Conservation (phyloP, 441 rosid genomes). For the Macaranga tanarius region DNA sequence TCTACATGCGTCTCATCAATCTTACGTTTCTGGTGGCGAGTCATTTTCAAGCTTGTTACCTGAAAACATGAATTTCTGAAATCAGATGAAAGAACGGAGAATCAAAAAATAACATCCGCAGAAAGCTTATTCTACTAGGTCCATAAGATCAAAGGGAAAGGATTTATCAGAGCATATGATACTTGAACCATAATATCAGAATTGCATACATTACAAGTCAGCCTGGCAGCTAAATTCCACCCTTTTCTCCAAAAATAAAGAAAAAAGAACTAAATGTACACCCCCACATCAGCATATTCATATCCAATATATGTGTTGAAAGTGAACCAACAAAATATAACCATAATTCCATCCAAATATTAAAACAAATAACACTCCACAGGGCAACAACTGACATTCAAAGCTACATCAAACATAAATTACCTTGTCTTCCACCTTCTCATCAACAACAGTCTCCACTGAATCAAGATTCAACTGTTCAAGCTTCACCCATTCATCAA, state of each 20-base stretch:
- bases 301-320: neutral
- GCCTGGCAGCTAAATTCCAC: too few species aligned
- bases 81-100: constrained; percentile 2
- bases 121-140: neutral
- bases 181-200: neutral
- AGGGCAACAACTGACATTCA: neutral
- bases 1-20: constrained; percentile 99
- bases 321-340: neutral
- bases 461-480: constrained; percentile 94
- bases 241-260: too few species aligned
- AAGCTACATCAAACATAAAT: neutral
- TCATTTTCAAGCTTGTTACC: constrained; percentile 99
- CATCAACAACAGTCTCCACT: constrained; percentile 91
- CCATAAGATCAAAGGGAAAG: neutral
- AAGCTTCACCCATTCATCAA: constrained; percentile 98
- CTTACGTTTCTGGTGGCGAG: constrained; percentile 97
- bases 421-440: constrained; percentile 99
- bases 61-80: constrained; percentile 24
- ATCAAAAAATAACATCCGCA: neutral
- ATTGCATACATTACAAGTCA: too few species aligned
- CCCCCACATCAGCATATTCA: neutral
- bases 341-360: neutral
- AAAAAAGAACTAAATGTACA: too few species aligned
- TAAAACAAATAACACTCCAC: neutral
- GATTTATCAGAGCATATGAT: neutral